A percentile compares a stretch with the other conserved stretches of the same genome.
Evolutionary conservation across 257 asterid species (phyloP).

Genomic region (Henckelia pumila): DNA sequence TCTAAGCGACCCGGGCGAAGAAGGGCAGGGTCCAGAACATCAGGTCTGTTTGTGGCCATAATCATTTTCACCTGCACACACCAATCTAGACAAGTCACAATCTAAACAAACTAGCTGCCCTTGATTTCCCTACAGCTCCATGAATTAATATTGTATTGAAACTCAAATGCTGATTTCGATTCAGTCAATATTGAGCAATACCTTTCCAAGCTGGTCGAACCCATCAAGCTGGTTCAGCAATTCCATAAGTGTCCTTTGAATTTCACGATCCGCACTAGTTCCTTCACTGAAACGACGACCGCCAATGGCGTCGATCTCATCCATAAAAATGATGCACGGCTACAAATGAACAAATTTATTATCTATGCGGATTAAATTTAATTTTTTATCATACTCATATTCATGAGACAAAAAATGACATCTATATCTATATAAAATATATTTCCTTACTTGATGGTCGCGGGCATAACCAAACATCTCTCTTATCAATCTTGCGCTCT

Average conservation of each 20-base stretch:
- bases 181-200: slow-evolving; percentile 23
- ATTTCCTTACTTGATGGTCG: slow-evolving; percentile 78
- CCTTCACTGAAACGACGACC: slow-evolving; percentile 97
- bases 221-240: slow-evolving; percentile 94
- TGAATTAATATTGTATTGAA: too few species aligned
- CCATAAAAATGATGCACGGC: slow-evolving; percentile 99
- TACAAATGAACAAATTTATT: slow-evolving; percentile 26
- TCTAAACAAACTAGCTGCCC: slow-evolving; percentile 2
- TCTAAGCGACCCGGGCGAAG: slow-evolving; percentile 96
- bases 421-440: not conserved
- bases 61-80: slow-evolving; percentile 85
- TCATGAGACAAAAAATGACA: not conserved
- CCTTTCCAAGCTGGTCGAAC: slow-evolving; percentile 97
- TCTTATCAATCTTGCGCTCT: slow-evolving; percentile 86
- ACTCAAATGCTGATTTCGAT: not conserved
- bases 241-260: slow-evolving; percentile 97
- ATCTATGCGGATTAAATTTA: slow-evolving; percentile 11
- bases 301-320: slow-evolving; percentile 42
- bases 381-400: not conserved
- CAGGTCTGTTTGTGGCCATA: slow-evolving; percentile 95
- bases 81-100: slow-evolving; percentile 16
- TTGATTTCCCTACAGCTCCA: not conserved
- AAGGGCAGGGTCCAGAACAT: slow-evolving; percentile 96
- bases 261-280: slow-evolving; percentile 98
- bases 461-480: slow-evolving; percentile 97